These are phyloP conservation scores for Mucor plumbeus DNA, from an alignment of 371 early-diverging fungal genomes.

Conservation along the genomic window DNA sequence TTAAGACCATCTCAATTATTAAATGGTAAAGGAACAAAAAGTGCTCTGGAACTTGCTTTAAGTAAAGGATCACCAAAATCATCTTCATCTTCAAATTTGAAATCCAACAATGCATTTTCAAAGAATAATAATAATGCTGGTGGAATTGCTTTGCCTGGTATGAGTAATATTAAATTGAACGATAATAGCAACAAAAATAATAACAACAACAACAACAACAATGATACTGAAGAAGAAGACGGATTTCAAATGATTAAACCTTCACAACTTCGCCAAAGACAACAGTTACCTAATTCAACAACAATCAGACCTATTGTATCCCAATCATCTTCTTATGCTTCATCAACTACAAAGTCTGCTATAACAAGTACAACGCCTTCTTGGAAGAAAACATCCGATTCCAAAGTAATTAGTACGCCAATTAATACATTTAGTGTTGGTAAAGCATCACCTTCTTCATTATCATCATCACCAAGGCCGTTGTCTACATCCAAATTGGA, in stretches of 20 bases:
- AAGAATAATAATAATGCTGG: neutral
- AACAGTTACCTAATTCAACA: neutral
- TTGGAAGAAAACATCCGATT: slow-evolving; percentile 10
- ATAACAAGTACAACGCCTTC: neutral
- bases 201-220: neutral
- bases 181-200: too few species aligned
- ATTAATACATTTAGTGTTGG: neutral
- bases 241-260: slow-evolving; percentile 52
- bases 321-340: neutral
- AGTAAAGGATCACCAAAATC: slow-evolving; percentile 18
- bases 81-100: neutral
- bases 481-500: neutral
- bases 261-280: slow-evolving; percentile 37
- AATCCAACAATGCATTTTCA: slow-evolving; percentile 5
- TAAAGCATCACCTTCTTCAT: neutral
- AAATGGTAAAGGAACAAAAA: slow-evolving; percentile 12
- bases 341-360: neutral
- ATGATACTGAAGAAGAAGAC: slow-evolving; percentile 33
- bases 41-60: slow-evolving; percentile 23
- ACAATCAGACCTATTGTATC: neutral
- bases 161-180: neutral
- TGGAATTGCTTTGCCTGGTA: slow-evolving; percentile 21
- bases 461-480: neutral
- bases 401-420: neutral
- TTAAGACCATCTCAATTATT: slow-evolving; percentile 18